Percentiles rank a stretch among this genome's conserved stretches.
Conservation (phyloP, 2,329 filamentous ascomycete species). For the Fusarium succisae region DNA sequence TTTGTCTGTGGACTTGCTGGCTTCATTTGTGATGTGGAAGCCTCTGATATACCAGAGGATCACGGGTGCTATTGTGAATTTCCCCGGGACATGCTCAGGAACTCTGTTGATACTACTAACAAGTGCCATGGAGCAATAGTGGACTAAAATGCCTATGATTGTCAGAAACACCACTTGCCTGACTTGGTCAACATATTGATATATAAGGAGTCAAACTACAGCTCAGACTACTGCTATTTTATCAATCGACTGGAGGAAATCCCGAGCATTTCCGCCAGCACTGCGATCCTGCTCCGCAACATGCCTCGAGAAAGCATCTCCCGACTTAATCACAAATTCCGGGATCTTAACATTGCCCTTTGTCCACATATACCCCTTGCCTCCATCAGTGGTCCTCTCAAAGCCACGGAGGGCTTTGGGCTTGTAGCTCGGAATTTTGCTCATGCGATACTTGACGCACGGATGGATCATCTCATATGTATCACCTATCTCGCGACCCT, state of each 20-base stretch:
- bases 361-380: constrained; percentile 27
- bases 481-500: constrained; percentile 11
- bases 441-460: constrained; percentile 36
- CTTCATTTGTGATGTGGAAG: neutral
- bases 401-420: constrained; percentile 32
- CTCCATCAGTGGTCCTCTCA: constrained; percentile 8
- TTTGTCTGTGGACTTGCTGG: neutral
- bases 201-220: neutral
- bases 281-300: constrained; percentile 28
- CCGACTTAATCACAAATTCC: constrained; percentile 35
- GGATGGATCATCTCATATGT: constrained; percentile 39
- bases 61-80: neutral
- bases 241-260: constrained; percentile 30
- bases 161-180: neutral
- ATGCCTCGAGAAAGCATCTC: constrained; percentile 28
- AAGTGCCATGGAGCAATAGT: neutral
- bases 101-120: neutral
- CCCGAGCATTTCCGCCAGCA: constrained; percentile 11
- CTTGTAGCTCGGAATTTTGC: constrained; percentile 26
- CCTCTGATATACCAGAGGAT: neutral
- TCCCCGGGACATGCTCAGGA: neutral
- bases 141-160: neutral
- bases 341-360: constrained; percentile 26
- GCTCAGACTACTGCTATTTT: neutral
- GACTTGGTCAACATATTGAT: neutral